Evolutionary conservation across 1,284 basidiomycete species (phyloP), one percentile per base, ranked within the genome.

Genomic region (Jaminaea rosea): DNA sequence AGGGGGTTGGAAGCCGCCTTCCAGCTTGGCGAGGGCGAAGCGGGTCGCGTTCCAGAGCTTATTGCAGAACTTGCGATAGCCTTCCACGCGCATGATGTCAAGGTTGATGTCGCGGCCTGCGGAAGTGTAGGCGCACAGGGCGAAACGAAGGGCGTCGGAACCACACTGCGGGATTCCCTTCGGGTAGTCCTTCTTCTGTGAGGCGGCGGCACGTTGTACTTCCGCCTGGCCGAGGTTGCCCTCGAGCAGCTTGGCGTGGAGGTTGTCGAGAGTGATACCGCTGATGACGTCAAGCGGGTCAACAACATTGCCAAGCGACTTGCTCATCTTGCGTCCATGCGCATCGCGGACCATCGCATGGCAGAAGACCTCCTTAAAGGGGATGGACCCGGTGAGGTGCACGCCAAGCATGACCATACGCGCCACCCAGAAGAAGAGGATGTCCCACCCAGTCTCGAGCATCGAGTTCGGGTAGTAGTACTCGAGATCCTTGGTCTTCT

Each of bases 31-130:
- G 27, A 73, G 61, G 23, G 91, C 93, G 69, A 99, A 98, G 76
- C 93, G 93, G 53, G 92, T 98, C 1, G 94, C 94, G 74, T 99
- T 98, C 82, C 94, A 98, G 26, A 99, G 84, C 80, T 98, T 98
- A 80, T 99, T 98, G 79, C 94, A 98, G 80, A 97, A 76, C 68
- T 98, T 98, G 75, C 94, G 84, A 77, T 98, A 98, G 5, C 93
- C 93, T 77, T 98, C 93, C n/a, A 98, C 91, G 57, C 91, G 85
- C 59, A 88, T 77, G 67, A 98, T 92, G 75, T 98, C 92, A 58
- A 98, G 63, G 56, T 71, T 71, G 55, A 73, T 68, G 50, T 73
- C 70, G 13, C 70, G 62, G 10, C 69, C 89, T 36, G 84, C 86
- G 6, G 78, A 76, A 6, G 88, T 91, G 77, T 97, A 97, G 46